Evolutionary conservation across 805 yeast genomes (phyloP), one percentile per base, ranked within the genome.

Genomic region (Wickerhamomyces rabaulensis): DNA sequence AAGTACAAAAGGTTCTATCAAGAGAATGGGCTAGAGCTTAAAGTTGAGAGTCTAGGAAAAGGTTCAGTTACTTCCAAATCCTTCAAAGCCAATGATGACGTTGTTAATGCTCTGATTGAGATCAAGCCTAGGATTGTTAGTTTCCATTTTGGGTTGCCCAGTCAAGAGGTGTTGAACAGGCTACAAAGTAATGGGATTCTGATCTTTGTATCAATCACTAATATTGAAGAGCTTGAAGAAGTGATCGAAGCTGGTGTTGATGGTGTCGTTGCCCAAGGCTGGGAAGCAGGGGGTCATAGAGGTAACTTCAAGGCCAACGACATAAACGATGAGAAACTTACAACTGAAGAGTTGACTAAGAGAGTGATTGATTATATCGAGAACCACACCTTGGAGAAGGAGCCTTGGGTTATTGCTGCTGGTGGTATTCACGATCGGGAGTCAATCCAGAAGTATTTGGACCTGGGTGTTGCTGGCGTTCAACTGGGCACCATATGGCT

Each of bases 251-350:
- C 58, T 0, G 70, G 70, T 0, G 70, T 72, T 7, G 80, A 78
- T 57, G 82, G 76, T 2, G 59, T 80, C 4, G 64, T 74, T 8
- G 66, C 71, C 22, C 87, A 81, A 58, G 85, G 85, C 0, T 67
- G 66, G 57, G 85, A 79, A 52, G 86, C 86, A 4, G 86, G 86
- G 21, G 86, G 86, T 0, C 86, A 80, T 55, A 62, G 86, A 16
- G 84, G 84, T 3, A 73, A 68, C 51, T 74, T 71, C 43, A 52
- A 37, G 9, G 50, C 53, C 5, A 58, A 61, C 21, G 77, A 71
- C 48, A 63, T 62, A 26, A 49, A 52, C 9, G 64, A 65, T 46
- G 51, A 50, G 19, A 62, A 66, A 25, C 58, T 73, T 40, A 58
- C 68, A 9, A 74, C 80, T 0, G 39, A 43, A 27, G 64, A 55